Conservation (phyloP, 305 asterid species). For the Nicotiana rustica region DNA sequence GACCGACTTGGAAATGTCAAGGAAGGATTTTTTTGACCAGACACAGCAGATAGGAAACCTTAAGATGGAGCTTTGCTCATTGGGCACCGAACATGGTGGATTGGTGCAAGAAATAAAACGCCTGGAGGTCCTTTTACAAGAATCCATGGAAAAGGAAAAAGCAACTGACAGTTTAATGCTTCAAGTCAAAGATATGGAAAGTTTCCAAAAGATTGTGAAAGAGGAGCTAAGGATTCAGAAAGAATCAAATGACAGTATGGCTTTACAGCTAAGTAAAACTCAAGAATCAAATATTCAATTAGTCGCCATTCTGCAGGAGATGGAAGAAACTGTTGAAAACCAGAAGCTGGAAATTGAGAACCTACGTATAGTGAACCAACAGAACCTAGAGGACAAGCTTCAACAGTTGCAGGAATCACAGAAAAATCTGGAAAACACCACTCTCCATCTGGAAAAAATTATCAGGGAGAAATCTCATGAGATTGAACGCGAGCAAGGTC, state of each 20-base stretch:
- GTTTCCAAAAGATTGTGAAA: conserved; percentile 43
- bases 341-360: conserved; percentile 51
- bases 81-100: conserved; percentile 44
- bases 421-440: conserved; percentile 35
- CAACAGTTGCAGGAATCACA: conserved; percentile 41
- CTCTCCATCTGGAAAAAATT: conserved; percentile 41
- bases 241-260: conserved; percentile 44
- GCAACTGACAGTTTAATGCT: conserved; percentile 34
- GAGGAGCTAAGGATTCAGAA: conserved; percentile 53
- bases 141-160: conserved; percentile 38
- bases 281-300: conserved; percentile 62
- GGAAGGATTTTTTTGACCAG: conserved; percentile 52
- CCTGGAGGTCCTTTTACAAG: conserved; percentile 46
- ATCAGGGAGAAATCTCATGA: conserved; percentile 45
- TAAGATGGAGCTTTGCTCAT: conserved; percentile 42
- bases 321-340: conserved; percentile 56
- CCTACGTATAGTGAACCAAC: conserved; percentile 28
- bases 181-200: conserved; percentile 34
- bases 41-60: conserved; percentile 33
- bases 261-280: conserved; percentile 50
- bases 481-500: conserved; percentile 44
- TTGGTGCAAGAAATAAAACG: conserved; percentile 47
- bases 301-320: conserved; percentile 55
- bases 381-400: conserved; percentile 38
- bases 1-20: conserved; percentile 46